Evolutionary conservation across 140 eudicot genomes (phyloP), one percentile per base, ranked within the genome.

Genomic region (Cichorium intybus): DNA sequence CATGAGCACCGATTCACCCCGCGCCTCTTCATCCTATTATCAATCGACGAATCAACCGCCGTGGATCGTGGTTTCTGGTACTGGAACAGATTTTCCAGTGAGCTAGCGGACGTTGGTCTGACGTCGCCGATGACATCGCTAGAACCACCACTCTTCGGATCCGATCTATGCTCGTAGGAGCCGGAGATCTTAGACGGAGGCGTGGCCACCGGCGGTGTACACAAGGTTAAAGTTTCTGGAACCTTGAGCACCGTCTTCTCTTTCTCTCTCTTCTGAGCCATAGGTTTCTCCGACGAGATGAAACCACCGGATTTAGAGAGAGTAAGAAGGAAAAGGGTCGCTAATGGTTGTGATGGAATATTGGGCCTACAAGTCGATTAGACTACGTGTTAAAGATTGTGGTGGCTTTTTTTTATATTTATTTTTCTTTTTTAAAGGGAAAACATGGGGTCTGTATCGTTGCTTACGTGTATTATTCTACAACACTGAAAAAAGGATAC

Each of bases 191-290:
- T 74, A 28, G 70, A 21, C 6, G 69, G 21, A 7, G 37, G 15
- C 15, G 26, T 20, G 10, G 67, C 1, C 14, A 66, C 17, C 0
- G 71, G 58, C 6, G 71, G 74, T 6, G 82, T 22, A 24, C 74
- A 63, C 0, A 71, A 23, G 41, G 83, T 59, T 26, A 72, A n/a
- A 29, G 79, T 28, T 54, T 66, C 75, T 8, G 83, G 83, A n/a
- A 73, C 72, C 57, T 68, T 41, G 48, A 41, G 48, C 18, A 12
- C 48, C 48, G 48, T 41, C 18, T 41, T 3, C 48, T 41, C 48
- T 73, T 73, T 68, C 70, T 73, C 84, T 61, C 76, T 73, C 73
- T 72, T 73, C 54, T 73, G 84, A 24, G 84, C 74, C 84, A 74
- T 68, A 29, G 7, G 23, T 35, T 60, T 35, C n/a, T 31, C 17